A percentile compares a stretch with the other conserved stretches of the same genome.
These are phyloP conservation scores for Ceratocystis cacaofunesta DNA, from an alignment of 2,329 filamentous ascomycete genomes.

Conservation along the genomic window DNA sequence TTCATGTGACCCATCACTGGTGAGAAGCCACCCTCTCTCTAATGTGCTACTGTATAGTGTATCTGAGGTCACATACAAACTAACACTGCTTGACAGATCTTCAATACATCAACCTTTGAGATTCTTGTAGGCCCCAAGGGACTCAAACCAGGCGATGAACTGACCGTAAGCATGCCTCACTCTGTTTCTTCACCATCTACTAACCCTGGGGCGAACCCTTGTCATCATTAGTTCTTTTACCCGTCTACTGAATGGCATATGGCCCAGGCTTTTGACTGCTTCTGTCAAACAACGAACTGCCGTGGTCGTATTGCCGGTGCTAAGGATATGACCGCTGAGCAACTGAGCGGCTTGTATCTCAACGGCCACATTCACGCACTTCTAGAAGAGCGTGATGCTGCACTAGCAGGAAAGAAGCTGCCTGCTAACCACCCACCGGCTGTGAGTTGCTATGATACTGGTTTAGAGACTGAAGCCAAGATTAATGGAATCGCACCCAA, in stretches of 20 bases:
- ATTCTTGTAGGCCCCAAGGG: conserved; percentile 44
- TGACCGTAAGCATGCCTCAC: conserved; percentile 31
- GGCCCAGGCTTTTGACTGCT: conserved; percentile 55
- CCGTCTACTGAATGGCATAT: conserved; percentile 62
- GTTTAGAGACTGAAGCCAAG: conserved; percentile 13
- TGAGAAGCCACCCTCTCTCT: conserved; percentile 25
- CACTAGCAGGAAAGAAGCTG: conserved; percentile 1
- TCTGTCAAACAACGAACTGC: conserved; percentile 43
- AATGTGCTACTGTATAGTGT: not conserved
- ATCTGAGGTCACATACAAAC: not conserved
- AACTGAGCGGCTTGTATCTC: conserved; percentile 45
- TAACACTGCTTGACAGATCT: conserved; percentile 32
- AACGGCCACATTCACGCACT: conserved; percentile 46
- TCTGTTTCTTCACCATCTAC: not conserved
- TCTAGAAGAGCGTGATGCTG: conserved; percentile 29
- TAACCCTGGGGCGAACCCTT: not conserved
- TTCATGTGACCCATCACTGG: conserved; percentile 50
- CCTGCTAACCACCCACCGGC: conserved; percentile 26
- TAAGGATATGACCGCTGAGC: conserved; percentile 38
- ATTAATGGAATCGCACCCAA: conserved; percentile 9
- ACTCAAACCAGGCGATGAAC: conserved; percentile 39
- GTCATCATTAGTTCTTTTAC: conserved; percentile 47
- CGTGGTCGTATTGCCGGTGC: conserved; percentile 49
- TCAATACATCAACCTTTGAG: conserved; percentile 42
- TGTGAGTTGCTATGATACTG: conserved; percentile 11